Conservation (phyloP, 163 green algal species). For the Scenedesmus sp. region DNA sequence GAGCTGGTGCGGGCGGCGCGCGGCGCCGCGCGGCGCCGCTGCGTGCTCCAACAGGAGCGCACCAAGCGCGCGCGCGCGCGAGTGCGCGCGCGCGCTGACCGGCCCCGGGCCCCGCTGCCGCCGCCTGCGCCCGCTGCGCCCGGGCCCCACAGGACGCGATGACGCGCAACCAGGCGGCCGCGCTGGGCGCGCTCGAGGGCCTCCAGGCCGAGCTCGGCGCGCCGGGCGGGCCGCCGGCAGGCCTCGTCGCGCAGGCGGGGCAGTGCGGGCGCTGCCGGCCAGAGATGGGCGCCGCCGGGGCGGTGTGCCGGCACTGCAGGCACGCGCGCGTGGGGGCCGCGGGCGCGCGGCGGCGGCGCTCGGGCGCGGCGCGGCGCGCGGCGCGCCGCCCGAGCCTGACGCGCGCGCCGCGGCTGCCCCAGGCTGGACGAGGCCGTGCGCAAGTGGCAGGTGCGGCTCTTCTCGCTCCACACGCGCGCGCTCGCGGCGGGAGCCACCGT, state of each 20-base stretch:
- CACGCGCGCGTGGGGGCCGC: too few relatives aligned
- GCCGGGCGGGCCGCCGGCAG: background rate
- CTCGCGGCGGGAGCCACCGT: slow-evolving; percentile 44
- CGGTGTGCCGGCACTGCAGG: slow-evolving; percentile 79
- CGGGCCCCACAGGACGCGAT: too few relatives aligned
- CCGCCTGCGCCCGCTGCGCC: too few relatives aligned
- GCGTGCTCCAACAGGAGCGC: too few relatives aligned
- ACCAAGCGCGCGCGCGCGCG: too few relatives aligned
- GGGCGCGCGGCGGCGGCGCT: too few relatives aligned
- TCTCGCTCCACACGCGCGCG: slow-evolving; percentile 55
- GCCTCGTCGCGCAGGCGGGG: slow-evolving; percentile 59
- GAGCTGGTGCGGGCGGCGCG: slow-evolving; percentile 57
- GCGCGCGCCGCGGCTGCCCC: too few relatives aligned
- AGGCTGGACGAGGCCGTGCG: slow-evolving; percentile 75
- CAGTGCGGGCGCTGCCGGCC: slow-evolving; percentile 70
- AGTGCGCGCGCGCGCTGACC: too few relatives aligned
- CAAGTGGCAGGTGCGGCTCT: slow-evolving; percentile 76
- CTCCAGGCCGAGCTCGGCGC: slow-evolving; percentile 42
- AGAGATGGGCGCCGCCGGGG: slow-evolving; percentile 62
- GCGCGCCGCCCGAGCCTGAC: too few relatives aligned
- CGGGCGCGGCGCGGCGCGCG: too few relatives aligned
- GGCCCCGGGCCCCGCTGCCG: too few relatives aligned
- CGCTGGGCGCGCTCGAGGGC: slow-evolving; percentile 54
- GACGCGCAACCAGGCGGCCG: slow-evolving; percentile 40
- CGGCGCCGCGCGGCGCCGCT: too few relatives aligned